Evolutionary conservation across 176 grass and related monocot species (phyloP), one percentile per base, ranked within the genome.

Genomic region (Poa pratensis): DNA sequence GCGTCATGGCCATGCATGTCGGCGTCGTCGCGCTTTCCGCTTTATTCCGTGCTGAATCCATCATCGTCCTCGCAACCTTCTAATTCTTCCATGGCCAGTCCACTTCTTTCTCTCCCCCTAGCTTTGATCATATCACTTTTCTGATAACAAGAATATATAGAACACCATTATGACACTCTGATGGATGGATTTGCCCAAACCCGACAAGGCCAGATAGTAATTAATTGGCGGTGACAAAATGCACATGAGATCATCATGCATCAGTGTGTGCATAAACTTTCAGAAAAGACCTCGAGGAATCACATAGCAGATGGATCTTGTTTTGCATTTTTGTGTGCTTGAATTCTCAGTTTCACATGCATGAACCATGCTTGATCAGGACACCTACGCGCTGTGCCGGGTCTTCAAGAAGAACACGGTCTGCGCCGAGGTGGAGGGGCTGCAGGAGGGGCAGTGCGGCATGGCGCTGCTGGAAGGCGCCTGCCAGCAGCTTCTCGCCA

Each of bases 351-450:
- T 37, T 37, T 37, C 35, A 37, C 35, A 43, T 43, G 42, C 42
- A 50, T 28, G 43, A 6, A 26, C 7, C 70, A 18, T 73, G 43
- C 23, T 73, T 6, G 7, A 35, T 87, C 87, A 97, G 94, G 92
- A 92, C 51, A 92, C 90, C 5, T 90, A 92, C 24, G 92, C 94
- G 9, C 12, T 97, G 43, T 97, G 94, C 68, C 94, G 87, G 12
- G 92, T 92, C 18, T 94, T 97, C 89, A 97, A 97, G 89, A 97
- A 97, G 85, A 97, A 94, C 48, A 53, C 86, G 2, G 82, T 87
- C 73, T 92, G 89, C 75, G 32, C 83, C 20, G 92, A 92, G 49
- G 84, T 86, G 30, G 94, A 97, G 37, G 89, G 84, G 37, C 82
- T 87, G 24, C 82, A 89, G 52, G 90, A 89, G 52, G 90, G 90